These are phyloP conservation scores for Fusarium falciforme DNA, from an alignment of 2,329 filamentous ascomycete genomes.

Conservation along the genomic window DNA sequence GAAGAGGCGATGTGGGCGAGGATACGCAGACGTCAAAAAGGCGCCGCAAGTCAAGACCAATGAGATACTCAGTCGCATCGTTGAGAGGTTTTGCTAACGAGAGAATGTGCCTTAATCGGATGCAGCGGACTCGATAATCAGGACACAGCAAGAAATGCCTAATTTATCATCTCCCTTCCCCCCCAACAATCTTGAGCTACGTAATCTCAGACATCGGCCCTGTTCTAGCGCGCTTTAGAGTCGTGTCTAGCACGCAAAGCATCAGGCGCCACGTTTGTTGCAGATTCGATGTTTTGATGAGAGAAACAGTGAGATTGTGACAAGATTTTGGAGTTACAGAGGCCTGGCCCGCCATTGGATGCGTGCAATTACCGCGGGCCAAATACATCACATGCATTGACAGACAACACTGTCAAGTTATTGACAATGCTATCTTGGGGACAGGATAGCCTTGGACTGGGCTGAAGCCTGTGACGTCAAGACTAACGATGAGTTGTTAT, in stretches of 20 bases:
- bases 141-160: background rate
- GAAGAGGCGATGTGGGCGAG: background rate
- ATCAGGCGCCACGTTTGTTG: background rate
- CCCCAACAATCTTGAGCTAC: background rate
- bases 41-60: background rate
- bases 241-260: background rate
- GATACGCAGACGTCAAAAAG: background rate
- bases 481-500: background rate
- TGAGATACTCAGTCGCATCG: background rate
- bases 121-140: background rate
- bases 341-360: background rate
- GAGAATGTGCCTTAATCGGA: background rate
- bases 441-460: background rate
- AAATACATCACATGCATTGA: background rate
- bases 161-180: background rate
- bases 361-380: rapidly evolving
- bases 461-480: background rate
- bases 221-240: background rate
- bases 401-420: too few species aligned
- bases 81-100: background rate
- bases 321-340: background rate
- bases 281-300: background rate
- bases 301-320: background rate
- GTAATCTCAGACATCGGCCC: background rate
- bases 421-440: background rate